Evolutionary conservation across 768 basidiomycete species (phyloP), one percentile per base, ranked within the genome.

Genomic region (Brasilioporus rufonigricans): DNA sequence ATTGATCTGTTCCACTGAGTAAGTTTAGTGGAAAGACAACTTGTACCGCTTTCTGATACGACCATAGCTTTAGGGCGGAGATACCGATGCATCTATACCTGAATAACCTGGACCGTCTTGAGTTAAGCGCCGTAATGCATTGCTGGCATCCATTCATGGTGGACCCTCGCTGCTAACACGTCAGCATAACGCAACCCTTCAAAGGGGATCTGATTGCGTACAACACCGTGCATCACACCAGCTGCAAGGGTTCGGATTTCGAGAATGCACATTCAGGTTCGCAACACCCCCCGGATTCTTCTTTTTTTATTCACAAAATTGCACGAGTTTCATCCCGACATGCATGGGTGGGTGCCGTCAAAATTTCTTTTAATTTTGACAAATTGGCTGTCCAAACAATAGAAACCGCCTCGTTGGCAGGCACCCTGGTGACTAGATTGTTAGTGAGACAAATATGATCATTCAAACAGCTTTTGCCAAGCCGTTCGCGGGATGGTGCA

Each of bases 161-260:
- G 44, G 58, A 66, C 67, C 65, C 57, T 68, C 66, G 13, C 29
- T 53, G 29, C 48, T 57, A 68, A 67, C 59, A 69, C 66, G 66
- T 69, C 62, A 67, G 43, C 66, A 60, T 61, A 44, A 65, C 63
- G 59, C 57, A 35, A 65, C 49, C 52, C 36, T 44, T 29, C 40
- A 48, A 50, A 57, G 53, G 48, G 55, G 61, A 58, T 56, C 58
- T 56, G 55, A 66, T 69, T 67, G 59, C 64, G 67, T 64, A 69
- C 67, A 66, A 56, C 19, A 41, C 56, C 56, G 27, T 43, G 45
- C 53, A 47, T 53, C 50, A 60, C 50, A 52, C 39, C 58, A 53
- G 47, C 45, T 59, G 57, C 58, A 57, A 41, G 61, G 66, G 65
- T 68, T 53, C 46, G 8, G n/a, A 61, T 64, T 66, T 39, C 58